phyloP scores from a whole-genome alignment of 208 protist genomes.

The Trypanosoma avium region DNA sequence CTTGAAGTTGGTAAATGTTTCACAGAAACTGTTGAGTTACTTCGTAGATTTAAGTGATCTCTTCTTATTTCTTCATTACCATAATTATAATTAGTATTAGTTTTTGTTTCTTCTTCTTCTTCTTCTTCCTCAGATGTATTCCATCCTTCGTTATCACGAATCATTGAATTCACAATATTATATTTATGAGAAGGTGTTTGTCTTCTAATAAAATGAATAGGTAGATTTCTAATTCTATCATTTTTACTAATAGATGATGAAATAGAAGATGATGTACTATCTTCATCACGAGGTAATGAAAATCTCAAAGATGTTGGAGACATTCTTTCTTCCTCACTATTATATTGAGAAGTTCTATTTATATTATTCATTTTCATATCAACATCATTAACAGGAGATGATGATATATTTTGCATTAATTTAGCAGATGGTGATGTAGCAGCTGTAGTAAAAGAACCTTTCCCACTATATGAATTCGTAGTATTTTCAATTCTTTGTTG shows the following conservation, averaged over 20 bases:
- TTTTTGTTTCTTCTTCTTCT: too few relatives aligned
- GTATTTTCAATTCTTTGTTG: neutral
- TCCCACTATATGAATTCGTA: too few relatives aligned
- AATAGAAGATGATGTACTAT: constrained; percentile 2
- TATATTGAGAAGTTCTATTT: neutral
- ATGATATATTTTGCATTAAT: neutral
- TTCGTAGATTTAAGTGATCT: neutral
- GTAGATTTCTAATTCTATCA: neutral
- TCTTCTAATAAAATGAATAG: neutral
- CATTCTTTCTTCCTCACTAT: neutral
- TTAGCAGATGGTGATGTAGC: too few relatives aligned
- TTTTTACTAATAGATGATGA: neutral
- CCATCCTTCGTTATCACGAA: constrained; percentile 4
- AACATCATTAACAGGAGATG: too few relatives aligned
- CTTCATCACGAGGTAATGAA: constrained; percentile 15
- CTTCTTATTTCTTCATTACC: neutral
- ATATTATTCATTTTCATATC: too few relatives aligned
- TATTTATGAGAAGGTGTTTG: neutral
- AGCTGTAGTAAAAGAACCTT: too few relatives aligned
- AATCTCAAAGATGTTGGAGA: constrained; percentile 14
- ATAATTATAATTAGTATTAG: neutral
- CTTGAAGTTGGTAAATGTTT: too few relatives aligned
- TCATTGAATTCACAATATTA: neutral
- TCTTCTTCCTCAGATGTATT: neutral
- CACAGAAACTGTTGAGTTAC: too few relatives aligned